phyloP scores from a whole-genome alignment of 805 yeast genomes.

The Ogataea parapolymorpha region DNA sequence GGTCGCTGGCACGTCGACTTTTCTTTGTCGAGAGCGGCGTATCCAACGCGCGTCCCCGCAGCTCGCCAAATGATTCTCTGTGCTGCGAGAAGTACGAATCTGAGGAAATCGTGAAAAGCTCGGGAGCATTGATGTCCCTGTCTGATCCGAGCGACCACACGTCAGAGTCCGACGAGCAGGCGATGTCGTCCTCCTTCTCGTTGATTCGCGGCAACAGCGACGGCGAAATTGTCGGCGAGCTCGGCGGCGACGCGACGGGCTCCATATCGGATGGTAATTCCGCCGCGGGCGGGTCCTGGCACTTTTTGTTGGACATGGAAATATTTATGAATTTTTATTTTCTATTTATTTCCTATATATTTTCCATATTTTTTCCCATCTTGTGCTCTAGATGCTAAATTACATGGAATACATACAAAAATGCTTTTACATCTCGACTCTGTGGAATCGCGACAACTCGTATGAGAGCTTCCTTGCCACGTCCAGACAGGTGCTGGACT shows the following conservation, averaged over 20 bases:
- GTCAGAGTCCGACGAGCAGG: constrained; percentile 31
- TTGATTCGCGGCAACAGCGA: constrained; percentile 25
- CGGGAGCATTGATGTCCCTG: constrained; percentile 12
- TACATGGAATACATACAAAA: constrained; percentile 85
- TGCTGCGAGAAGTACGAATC: constrained; percentile 35
- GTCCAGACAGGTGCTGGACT: constrained; percentile 66
- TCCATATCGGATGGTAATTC: constrained; percentile 19
- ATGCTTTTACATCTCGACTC: constrained; percentile 64
- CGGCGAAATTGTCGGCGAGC: constrained; percentile 33
- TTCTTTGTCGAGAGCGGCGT: constrained; percentile 12
- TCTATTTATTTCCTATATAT: too few species aligned
- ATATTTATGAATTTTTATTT: neutral
- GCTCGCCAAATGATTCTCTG: constrained; percentile 26
- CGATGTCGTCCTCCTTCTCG: constrained; percentile 31
- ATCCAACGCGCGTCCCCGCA: constrained; percentile 21
- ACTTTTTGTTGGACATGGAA: constrained; percentile 3
- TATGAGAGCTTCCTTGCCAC: constrained; percentile 75
- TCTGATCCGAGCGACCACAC: constrained; percentile 29
- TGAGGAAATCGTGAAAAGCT: constrained; percentile 27
- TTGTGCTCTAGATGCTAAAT: constrained; percentile 49
- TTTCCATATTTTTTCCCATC: neutral
- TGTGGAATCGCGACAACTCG: constrained; percentile 78
- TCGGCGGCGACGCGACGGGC: constrained; percentile 7
- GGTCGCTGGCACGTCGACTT: constrained; percentile 27
- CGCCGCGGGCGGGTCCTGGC: constrained; percentile 5